Percentiles rank a stretch among this genome's conserved stretches.
Evolutionary conservation across 1,284 basidiomycete genomes (phyloP).

Genomic region (Peniophora sp.): DNA sequence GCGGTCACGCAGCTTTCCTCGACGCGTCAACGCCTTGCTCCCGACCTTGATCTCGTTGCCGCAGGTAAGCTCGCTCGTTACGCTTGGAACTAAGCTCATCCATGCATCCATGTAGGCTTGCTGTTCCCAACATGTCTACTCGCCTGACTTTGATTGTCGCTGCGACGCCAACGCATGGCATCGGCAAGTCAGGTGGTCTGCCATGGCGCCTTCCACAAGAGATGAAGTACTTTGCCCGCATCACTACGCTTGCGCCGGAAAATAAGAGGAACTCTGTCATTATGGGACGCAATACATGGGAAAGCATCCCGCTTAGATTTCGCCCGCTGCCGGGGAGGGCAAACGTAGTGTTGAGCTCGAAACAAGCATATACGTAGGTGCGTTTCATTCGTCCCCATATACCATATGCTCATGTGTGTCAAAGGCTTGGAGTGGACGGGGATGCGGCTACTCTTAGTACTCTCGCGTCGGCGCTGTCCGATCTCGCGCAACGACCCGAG

Average conservation of each 20-base stretch:
- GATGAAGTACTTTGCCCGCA: slow-evolving; percentile 88
- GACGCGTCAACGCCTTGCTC: neutral
- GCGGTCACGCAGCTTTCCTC: too few species aligned
- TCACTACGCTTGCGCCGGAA: slow-evolving; percentile 58
- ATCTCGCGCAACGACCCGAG: slow-evolving; percentile 7
- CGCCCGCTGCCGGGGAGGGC: slow-evolving; percentile 72
- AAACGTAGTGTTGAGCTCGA: slow-evolving; percentile 80
- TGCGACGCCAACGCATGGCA: slow-evolving; percentile 82
- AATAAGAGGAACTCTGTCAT: slow-evolving; percentile 71
- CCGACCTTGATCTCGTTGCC: neutral
- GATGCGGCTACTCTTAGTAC: too few species aligned
- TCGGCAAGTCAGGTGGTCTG: slow-evolving; percentile 70
- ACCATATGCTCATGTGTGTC: neutral
- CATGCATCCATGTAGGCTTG: too few species aligned
- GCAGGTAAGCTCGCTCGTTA: neutral
- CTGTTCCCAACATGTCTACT: slow-evolving; percentile 26
- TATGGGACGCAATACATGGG: slow-evolving; percentile 98
- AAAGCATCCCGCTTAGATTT: slow-evolving; percentile 89
- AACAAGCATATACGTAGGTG: slow-evolving; percentile 60
- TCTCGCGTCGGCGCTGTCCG: slow-evolving; percentile 1
- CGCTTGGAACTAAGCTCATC: too few species aligned
- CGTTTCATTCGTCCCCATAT: slow-evolving; percentile 9
- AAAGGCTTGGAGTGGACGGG: too few species aligned
- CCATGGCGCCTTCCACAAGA: slow-evolving; percentile 91
- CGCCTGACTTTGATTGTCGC: slow-evolving; percentile 89